A percentile compares a stretch with the other conserved stretches of the same genome.
Evolutionary conservation across 345 rosid genomes (phyloP).

Genomic region (Aquilaria malaccensis): DNA sequence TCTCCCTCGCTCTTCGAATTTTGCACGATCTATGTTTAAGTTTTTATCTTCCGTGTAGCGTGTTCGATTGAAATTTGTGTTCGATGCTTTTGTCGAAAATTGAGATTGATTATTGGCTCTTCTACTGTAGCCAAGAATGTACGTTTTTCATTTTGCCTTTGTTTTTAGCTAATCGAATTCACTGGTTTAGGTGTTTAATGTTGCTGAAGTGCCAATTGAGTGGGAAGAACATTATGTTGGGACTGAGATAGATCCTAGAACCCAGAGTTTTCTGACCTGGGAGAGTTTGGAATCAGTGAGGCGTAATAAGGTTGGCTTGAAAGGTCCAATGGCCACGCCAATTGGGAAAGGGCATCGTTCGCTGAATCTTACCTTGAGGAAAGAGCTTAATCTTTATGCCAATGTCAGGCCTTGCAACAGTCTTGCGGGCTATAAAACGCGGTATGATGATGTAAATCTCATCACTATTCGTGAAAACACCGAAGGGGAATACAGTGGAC

Average conservation of each 20-base stretch:
- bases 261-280: conserved; percentile 96
- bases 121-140: too few relatives aligned
- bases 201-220: conserved; percentile 85
- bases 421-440: conserved; percentile 94
- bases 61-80: neutral
- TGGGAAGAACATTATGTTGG: conserved; percentile 97
- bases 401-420: conserved; percentile 99
- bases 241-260: conserved; percentile 82
- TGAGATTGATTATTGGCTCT: neutral
- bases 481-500: conserved; percentile 99
- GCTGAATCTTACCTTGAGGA: conserved; percentile 84
- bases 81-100: neutral
- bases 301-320: conserved; percentile 75
- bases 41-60: neutral
- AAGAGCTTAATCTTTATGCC: conserved; percentile 92
- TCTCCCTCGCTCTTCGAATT: neutral
- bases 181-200: conserved; percentile 46
- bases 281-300: conserved; percentile 97
- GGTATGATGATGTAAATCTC: conserved; percentile 85
- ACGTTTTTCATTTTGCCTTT: conserved; percentile 2
- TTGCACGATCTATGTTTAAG: neutral
- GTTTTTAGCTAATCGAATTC: neutral
- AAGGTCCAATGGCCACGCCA: conserved; percentile 99
- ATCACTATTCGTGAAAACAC: conserved; percentile 97
- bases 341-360: conserved; percentile 99